Evolutionary conservation across 2,329 filamentous ascomycete species (phyloP).

Genomic region (Aspergillus texensis): DNA sequence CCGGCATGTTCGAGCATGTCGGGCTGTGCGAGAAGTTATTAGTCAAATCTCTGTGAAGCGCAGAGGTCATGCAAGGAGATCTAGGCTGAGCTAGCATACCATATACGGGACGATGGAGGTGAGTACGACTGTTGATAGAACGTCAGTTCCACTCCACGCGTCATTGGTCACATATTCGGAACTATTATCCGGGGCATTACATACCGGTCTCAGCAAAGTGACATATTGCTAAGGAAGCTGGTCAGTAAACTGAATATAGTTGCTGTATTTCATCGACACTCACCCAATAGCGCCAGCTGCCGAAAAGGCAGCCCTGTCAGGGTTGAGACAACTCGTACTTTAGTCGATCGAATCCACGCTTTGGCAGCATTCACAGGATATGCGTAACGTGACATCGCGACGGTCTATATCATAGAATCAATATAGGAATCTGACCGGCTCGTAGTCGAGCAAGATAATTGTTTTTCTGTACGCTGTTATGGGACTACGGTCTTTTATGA

Average conservation of each 20-base stretch:
- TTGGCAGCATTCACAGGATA: not conserved
- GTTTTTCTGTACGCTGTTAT: not conserved
- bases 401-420: not conserved
- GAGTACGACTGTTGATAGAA: constrained; percentile 49
- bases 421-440: not conserved
- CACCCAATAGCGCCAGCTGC: constrained; percentile 79
- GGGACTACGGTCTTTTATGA: not conserved
- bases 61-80: not conserved
- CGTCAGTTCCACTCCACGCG: not conserved
- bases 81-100: constrained; percentile 29
- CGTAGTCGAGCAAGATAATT: not conserved
- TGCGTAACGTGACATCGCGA: not conserved
- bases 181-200: constrained; percentile 3
- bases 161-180: not conserved
- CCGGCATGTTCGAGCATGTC: constrained; percentile 84
- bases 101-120: constrained; percentile 70
- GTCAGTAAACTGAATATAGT: not conserved
- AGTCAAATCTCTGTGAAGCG: not conserved
- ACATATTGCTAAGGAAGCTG: constrained; percentile 63
- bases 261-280: constrained; percentile 19
- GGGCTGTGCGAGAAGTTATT: constrained; percentile 51
- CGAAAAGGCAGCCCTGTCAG: constrained; percentile 69
- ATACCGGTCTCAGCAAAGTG: constrained; percentile 72
- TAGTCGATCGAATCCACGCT: not conserved
- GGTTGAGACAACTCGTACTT: not conserved